Conservation (phyloP, 306 rosid genomes). For the Carpinus fangiana region DNA sequence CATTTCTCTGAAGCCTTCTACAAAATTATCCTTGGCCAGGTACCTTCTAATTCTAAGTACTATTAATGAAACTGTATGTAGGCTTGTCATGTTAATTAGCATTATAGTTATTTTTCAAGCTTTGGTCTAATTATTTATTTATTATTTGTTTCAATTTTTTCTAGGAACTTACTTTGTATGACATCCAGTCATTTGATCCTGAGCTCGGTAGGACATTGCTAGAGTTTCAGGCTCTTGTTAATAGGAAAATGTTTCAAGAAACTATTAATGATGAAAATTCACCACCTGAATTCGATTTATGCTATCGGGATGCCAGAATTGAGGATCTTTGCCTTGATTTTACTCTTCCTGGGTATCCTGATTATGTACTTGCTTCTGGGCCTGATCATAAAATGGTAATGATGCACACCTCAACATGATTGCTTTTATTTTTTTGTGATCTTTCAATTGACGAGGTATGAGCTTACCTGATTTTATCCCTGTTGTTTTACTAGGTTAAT, state of each 20-base stretch:
- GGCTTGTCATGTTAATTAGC: conserved; percentile 26
- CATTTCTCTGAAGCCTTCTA: conserved; percentile 89
- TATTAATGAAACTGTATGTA: conserved; percentile 18
- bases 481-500: conserved; percentile 63
- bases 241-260: conserved; percentile 47
- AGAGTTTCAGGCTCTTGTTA: conserved; percentile 84
- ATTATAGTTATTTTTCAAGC: conserved; percentile 15
- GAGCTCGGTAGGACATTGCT: conserved; percentile 72
- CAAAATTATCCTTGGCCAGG: conserved; percentile 89
- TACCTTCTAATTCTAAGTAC: conserved; percentile 32
- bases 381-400: conserved; percentile 59
- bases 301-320: conserved; percentile 59
- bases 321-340: conserved; percentile 98
- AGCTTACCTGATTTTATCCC: conserved; percentile 14
- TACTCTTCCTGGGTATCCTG: conserved; percentile 92
- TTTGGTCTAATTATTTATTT: conserved; percentile 25
- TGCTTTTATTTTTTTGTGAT: conserved; percentile 19
- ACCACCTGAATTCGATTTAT: conserved; percentile 33
- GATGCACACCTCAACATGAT: conserved; percentile 25
- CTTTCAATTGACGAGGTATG: conserved; percentile 6
- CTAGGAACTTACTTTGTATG: conserved; percentile 80
- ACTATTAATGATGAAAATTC: conserved; percentile 43
- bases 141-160: conserved; percentile 10
- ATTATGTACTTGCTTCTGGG: conserved; percentile 60
- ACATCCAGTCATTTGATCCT: conserved; percentile 82